These are phyloP conservation scores for Cunninghamia lanceolata DNA, from an alignment of 75 land plant species.

Conservation along the genomic window DNA sequence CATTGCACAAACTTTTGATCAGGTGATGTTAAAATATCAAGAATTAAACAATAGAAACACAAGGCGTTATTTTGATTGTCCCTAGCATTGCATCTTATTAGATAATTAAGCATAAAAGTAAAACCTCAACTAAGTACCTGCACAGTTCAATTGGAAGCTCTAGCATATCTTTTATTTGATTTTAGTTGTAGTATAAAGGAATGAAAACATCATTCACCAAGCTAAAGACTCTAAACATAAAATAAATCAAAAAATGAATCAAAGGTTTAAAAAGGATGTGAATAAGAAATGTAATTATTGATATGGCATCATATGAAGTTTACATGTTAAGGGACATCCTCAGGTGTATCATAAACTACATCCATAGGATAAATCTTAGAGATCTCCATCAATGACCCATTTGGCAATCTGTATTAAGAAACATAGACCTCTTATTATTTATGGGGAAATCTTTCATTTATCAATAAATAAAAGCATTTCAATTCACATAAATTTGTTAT, in stretches of 20 bases:
- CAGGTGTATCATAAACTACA: constrained; percentile 88
- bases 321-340: constrained; percentile 99
- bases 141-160: constrained; percentile 91
- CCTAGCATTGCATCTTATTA: neutral
- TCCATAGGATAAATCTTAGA: constrained; percentile 88
- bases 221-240: neutral
- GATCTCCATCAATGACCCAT: constrained; percentile 94
- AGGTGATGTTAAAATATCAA: neutral
- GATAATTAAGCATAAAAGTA: neutral
- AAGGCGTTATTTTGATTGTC: too few species aligned
- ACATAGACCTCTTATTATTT: neutral
- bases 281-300: neutral
- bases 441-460: constrained; percentile 12
- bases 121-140: constrained; percentile 41
- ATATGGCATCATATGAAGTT: neutral
- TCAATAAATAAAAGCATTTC: neutral
- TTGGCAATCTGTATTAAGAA: constrained; percentile 64
- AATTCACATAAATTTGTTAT: neutral
- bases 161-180: constrained; percentile 92
- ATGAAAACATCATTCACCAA: neutral
- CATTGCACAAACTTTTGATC: neutral
- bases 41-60: neutral
- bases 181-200: constrained; percentile 56
- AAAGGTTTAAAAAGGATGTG: neutral
- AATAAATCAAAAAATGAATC: neutral